Evolutionary conservation across 2,329 filamentous ascomycete species (phyloP), one percentile per base, ranked within the genome.

Genomic region (Nemania abortiva): DNA sequence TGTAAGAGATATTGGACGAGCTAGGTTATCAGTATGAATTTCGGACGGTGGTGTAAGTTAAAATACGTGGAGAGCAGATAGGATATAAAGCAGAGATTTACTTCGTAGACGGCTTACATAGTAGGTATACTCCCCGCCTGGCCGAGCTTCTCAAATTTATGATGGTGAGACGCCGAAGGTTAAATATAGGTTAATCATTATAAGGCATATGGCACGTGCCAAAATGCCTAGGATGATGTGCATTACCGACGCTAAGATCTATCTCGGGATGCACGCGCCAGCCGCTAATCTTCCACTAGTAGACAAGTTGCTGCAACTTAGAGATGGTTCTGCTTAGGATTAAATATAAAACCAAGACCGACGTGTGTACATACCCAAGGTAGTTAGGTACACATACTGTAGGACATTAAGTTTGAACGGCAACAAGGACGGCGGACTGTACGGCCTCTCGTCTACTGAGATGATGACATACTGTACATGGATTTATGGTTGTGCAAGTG

Each of bases 161-260:
- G 10, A 22, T 22, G 9, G 34, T 24, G 45, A 65, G 53, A 68
- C 39, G 20, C 61, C 37, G 45, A 45, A 45, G 42, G 54, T 47
- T 20, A 34, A 55, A 22, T 11, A n/a, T 18, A 63, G 50, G 31
- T 66, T 37, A 49, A 37, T 18, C 57, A 39, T 57, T 65, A 34
- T 49, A 50, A 53, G 45, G 29, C 42, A 45, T 20, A 63, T 59
- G 61, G 66, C 69, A 71, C 69, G 69, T 71, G 69, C 59, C 42
- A n/a, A 50, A 55, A 27, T 34, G 9, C 31, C 66, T 62, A 45
- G 69, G 69, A 69, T 71, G 69, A 66, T 69, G 63, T 66, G 69
- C 69, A 69, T 71, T 71, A 34, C 69, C 69, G 69, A 66, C 66
- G 69, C 69, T 71, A 71, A 69, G 66, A n/a, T n/a, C n/a, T n/a